phyloP scores from a whole-genome alignment of 192 early-diverging fungal species.

The Backusella tarrabulga region DNA sequence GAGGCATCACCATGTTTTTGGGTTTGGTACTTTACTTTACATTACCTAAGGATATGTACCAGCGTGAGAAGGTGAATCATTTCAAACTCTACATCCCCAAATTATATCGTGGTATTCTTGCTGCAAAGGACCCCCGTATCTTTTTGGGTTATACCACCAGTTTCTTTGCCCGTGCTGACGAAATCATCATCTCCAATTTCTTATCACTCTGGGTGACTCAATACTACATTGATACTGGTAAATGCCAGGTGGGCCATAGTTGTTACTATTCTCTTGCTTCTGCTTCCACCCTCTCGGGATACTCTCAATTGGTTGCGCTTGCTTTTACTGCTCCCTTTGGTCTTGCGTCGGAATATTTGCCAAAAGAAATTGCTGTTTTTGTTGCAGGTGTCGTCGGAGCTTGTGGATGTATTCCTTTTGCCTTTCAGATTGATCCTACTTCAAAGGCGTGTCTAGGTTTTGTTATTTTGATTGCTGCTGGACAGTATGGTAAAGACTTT shows the following conservation, averaged over 20 bases:
- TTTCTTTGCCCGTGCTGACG: slow-evolving; percentile 73
- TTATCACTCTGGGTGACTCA: slow-evolving; percentile 62
- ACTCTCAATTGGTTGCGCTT: slow-evolving; percentile 64
- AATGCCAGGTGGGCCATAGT: slow-evolving; percentile 35
- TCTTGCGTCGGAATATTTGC: slow-evolving; percentile 33
- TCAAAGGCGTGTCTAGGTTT: slow-evolving; percentile 40
- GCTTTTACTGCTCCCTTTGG: slow-evolving; percentile 64
- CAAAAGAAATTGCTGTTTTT: slow-evolving; percentile 39
- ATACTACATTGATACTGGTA: slow-evolving; percentile 57
- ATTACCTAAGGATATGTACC: slow-evolving; percentile 26
- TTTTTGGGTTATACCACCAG: slow-evolving; percentile 61
- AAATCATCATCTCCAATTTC: slow-evolving; percentile 67
- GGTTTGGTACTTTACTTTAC: slow-evolving; percentile 32
- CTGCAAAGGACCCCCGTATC: slow-evolving; percentile 56
- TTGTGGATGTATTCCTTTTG: slow-evolving; percentile 51
- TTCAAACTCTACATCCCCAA: slow-evolving; percentile 22
- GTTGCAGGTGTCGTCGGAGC: slow-evolving; percentile 49
- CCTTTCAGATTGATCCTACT: slow-evolving; percentile 47
- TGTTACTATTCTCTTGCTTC: slow-evolving; percentile 33
- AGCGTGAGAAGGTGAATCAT: not conserved
- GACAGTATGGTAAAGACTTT: slow-evolving; percentile 36
- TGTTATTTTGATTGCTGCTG: slow-evolving; percentile 48
- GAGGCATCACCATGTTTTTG: slow-evolving; percentile 33
- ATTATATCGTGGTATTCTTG: slow-evolving; percentile 57
- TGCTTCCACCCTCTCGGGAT: slow-evolving; percentile 43